These are phyloP conservation scores for Yarrowia sp. DNA, from an alignment of 805 yeast genomes.

Conservation along the genomic window DNA sequence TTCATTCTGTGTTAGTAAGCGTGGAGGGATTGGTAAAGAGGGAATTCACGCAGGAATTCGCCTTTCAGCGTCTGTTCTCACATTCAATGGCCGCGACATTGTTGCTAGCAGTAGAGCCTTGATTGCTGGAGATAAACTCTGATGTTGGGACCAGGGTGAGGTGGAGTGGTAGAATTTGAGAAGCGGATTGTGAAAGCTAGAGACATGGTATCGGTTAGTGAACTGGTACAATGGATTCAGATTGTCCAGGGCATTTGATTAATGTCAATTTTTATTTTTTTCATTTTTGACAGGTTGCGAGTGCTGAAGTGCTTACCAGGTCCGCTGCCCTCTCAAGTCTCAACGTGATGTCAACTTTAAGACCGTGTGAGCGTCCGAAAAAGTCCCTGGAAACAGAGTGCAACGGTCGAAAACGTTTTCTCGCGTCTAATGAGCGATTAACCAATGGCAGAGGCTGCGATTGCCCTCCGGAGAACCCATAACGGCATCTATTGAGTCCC, in stretches of 20 bases:
- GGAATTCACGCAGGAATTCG: not conserved
- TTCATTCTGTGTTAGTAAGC: slow-evolving; percentile 36
- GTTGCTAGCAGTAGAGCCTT: slow-evolving; percentile 26
- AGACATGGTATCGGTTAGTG: too few relatives aligned
- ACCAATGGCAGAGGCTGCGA: not conserved
- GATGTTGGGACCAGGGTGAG: slow-evolving; percentile 13
- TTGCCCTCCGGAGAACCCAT: not conserved
- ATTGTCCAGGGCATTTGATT: not conserved
- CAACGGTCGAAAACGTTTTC: not conserved
- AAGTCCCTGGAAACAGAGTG: not conserved
- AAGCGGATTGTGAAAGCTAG: not conserved
- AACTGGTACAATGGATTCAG: not conserved
- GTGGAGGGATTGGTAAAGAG: not conserved
- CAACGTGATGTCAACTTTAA: too few relatives aligned
- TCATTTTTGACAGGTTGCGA: slow-evolving; percentile 12
- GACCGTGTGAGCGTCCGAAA: too few relatives aligned
- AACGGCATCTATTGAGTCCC: slow-evolving; percentile 1
- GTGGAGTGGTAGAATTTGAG: not conserved
- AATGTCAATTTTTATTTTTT: not conserved
- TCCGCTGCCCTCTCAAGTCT: too few relatives aligned
- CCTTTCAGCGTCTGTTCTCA: slow-evolving; percentile 8
- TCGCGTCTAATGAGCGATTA: not conserved
- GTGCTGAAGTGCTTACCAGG: not conserved
- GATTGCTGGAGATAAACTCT: slow-evolving; percentile 36
- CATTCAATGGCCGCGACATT: slow-evolving; percentile 39